Conservation (phyloP, 129 eudicot genomes). For the Sambucus nigra region DNA sequence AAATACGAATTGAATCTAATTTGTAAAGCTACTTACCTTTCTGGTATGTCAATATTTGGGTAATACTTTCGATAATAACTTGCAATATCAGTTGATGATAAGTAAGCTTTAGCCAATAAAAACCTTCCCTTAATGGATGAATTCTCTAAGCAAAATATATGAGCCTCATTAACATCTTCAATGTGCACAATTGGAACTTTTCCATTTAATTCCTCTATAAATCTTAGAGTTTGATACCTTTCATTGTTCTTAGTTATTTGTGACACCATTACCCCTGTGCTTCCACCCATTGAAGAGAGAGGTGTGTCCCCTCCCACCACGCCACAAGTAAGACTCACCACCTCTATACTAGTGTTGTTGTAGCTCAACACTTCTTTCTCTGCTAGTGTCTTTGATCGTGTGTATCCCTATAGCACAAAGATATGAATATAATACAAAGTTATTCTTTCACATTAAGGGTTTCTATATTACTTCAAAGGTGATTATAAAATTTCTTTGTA, state of each 20-base stretch:
- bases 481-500: too few relatives aligned
- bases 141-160: slow-evolving; percentile 36
- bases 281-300: slow-evolving; percentile 10
- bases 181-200: slow-evolving; percentile 46
- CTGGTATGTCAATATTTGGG: slow-evolving; percentile 22
- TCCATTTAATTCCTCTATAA: slow-evolving; percentile 38
- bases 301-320: slow-evolving; percentile 50
- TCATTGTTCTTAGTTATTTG: slow-evolving; percentile 16
- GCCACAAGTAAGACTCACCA: slow-evolving; percentile 34
- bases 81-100: slow-evolving; percentile 34
- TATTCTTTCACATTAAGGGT: too few relatives aligned
- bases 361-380: slow-evolving; percentile 42
- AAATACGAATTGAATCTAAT: too few relatives aligned
- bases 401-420: slow-evolving; percentile 20
- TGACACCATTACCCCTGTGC: slow-evolving; percentile 17
- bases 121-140: slow-evolving; percentile 26
- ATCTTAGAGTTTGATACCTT: slow-evolving; percentile 1
- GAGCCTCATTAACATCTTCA: slow-evolving; percentile 38
- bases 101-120: slow-evolving; percentile 30
- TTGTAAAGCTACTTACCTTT: slow-evolving; percentile 36
- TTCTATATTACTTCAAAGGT: too few relatives aligned
- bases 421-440: too few relatives aligned
- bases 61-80: slow-evolving; percentile 17
- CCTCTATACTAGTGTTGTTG: slow-evolving; percentile 22
- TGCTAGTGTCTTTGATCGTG: slow-evolving; percentile 23